Base-by-base conservation (phyloP, 1,284 basidiomycete species). In the Cryptococcus sp. region DNA sequence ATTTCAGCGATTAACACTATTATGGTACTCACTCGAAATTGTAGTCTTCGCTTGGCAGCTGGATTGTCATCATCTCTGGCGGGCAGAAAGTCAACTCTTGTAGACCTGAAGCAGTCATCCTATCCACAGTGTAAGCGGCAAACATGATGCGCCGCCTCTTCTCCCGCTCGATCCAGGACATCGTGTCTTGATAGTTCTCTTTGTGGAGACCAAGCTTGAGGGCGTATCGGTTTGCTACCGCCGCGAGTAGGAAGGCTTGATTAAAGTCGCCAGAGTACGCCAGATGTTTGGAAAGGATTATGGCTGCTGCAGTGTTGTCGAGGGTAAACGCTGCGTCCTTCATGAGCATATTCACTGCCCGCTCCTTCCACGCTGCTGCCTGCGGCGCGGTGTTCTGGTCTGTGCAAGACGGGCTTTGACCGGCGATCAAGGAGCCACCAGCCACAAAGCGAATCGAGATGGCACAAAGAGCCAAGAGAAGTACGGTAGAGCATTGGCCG, bases 11-110 rank as follows among this genome's bases (percentile, higher is more conserved):
- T n/a, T 16, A 20, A 48, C 23, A 16, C 11, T 3, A 5, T 8
- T n/a, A 5, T 17, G 16, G 5, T 16, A 25, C 47, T 48, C 23
- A 48, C 47, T 48, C 47, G 20, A 48, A 48, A 25, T 48, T 48
- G 22, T 52, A 41, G 7, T 52, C 50, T 52, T 52, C 50, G 50
- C 50, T 41, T 4, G 50, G 50, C 3, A 52, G 50, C 42, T 52
- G 31, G 27, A 52, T 41, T 8, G 31, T n/a, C 35, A 52, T 52
- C 31, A 22, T 40, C n/a, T 38, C 19, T 17, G 50, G n/a, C 22
- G 31, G 50, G 13, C 31, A 40, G 16, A 52, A 38, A 15, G 27
- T 42, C 20, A 52, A 40, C 40, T 52, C 50, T 7, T 38, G 31
- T 16, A 41, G 15, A 40, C 50, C 50, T 22, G 50, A 23, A 13